These are phyloP conservation scores for Tillandsia fasciculata DNA, from an alignment of 176 grass and related monocot species.

Conservation along the genomic window DNA sequence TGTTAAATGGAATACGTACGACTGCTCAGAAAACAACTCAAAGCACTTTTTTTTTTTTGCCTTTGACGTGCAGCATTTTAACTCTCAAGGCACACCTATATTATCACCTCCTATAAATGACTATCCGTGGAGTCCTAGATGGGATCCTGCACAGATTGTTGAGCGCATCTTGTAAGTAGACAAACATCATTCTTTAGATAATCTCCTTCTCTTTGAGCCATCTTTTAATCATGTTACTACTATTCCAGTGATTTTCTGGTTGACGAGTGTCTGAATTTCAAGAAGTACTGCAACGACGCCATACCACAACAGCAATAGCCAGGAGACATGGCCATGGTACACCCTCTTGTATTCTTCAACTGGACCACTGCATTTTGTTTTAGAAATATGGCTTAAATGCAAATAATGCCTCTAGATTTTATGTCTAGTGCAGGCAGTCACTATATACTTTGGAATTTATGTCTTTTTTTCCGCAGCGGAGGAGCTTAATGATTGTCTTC, in stretches of 20 bases:
- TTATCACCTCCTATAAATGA: constrained; percentile 54
- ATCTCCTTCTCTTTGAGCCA: neutral
- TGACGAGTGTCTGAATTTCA: constrained; percentile 79
- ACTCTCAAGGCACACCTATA: constrained; percentile 47
- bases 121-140: constrained; percentile 98
- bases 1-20: too few species aligned
- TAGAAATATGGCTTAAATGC: too few species aligned
- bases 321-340: constrained; percentile 3
- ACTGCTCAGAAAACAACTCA: constrained; percentile 4
- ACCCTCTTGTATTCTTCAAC: neutral
- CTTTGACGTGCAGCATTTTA: constrained; percentile 55
- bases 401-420: too few species aligned
- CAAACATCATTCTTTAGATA: neutral
- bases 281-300: constrained; percentile 66
- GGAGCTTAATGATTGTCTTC: too few species aligned
- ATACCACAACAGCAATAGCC: constrained; percentile 36
- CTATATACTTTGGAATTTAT: too few species aligned
- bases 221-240: neutral
- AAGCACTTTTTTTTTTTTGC: neutral
- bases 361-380: neutral
- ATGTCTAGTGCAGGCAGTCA: too few species aligned
- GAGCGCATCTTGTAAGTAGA: constrained; percentile 81
- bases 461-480: too few species aligned
- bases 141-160: constrained; percentile 52
- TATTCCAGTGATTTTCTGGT: constrained; percentile 61